phyloP scores from a whole-genome alignment of 2,329 filamentous ascomycete species.

The Westerdykella ornata region DNA sequence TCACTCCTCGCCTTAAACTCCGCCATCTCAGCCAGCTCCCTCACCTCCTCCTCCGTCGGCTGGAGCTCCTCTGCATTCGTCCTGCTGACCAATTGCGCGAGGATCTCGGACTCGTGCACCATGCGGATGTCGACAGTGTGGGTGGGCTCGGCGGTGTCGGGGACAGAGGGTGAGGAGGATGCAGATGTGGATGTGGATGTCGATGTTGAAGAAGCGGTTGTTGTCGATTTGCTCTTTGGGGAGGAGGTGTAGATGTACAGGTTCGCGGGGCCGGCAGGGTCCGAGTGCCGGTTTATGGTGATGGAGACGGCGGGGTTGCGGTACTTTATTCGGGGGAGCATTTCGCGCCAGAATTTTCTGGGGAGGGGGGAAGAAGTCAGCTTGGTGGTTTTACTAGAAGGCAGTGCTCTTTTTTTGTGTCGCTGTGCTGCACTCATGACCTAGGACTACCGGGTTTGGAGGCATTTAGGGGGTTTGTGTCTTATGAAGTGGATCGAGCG shows the following conservation, averaged over 20 bases:
- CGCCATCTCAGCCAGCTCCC: constrained; percentile 53
- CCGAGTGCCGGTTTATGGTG: constrained; percentile 62
- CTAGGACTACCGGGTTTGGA: background rate
- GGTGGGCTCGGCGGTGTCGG: constrained; percentile 32
- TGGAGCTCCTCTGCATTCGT: constrained; percentile 55
- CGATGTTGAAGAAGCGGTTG: constrained; percentile 13
- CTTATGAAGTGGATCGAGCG: background rate
- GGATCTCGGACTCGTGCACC: constrained; percentile 55
- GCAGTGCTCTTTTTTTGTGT: background rate
- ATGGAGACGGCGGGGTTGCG: constrained; percentile 84
- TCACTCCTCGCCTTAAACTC: constrained; percentile 48
- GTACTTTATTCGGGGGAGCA: constrained; percentile 82
- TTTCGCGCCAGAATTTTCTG: constrained; percentile 83
- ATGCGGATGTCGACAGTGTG: constrained; percentile 54
- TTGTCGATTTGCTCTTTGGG: constrained; percentile 5
- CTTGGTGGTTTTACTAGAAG: constrained; percentile 2
- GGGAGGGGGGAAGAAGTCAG: background rate
- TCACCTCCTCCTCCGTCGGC: constrained; percentile 54
- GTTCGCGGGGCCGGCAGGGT: constrained; percentile 35
- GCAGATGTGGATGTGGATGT: constrained; percentile 10
- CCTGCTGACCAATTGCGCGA: constrained; percentile 55
- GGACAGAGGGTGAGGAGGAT: constrained; percentile 16
- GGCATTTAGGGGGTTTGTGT: background rate
- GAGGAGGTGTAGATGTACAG: constrained; percentile 26
- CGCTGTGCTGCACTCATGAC: background rate